Percentiles rank a stretch among this genome's conserved stretches.
phyloP scores from a whole-genome alignment of 2,329 filamentous ascomycete genomes.

The Knufia fluminis region DNA sequence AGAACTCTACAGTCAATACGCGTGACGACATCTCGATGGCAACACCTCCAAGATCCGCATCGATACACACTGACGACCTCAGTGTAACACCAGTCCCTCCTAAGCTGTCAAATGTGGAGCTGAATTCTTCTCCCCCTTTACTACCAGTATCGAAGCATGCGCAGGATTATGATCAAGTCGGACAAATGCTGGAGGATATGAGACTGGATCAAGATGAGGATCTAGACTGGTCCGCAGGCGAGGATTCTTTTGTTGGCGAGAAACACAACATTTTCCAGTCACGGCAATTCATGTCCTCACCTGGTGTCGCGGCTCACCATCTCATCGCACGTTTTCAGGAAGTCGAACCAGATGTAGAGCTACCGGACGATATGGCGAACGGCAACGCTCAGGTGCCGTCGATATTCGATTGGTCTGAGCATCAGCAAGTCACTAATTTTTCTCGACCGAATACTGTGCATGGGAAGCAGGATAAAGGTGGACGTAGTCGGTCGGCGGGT shows the following conservation, averaged over 20 bases:
- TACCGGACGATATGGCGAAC: neutral
- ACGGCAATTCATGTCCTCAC: neutral
- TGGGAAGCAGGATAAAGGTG: slow-evolving; percentile 50
- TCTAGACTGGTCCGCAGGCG: neutral
- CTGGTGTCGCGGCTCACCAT: neutral
- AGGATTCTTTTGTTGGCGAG: neutral
- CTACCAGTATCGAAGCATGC: slow-evolving; percentile 1
- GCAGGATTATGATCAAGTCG: slow-evolving; percentile 5
- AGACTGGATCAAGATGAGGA: slow-evolving; percentile 5
- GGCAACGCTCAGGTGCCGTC: slow-evolving; percentile 32
- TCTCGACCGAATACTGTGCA: slow-evolving; percentile 54
- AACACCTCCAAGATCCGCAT: slow-evolving; percentile 5
- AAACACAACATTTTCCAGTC: neutral
- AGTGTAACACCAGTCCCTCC: slow-evolving; percentile 6
- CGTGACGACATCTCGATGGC: neutral
- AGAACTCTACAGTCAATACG: neutral
- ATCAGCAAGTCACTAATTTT: slow-evolving; percentile 45
- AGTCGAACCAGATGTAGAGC: neutral
- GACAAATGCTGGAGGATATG: slow-evolving; percentile 9
- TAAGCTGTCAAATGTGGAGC: neutral
- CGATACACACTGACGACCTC: slow-evolving; percentile 4
- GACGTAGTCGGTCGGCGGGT: slow-evolving; percentile 46
- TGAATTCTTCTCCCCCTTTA: slow-evolving; percentile 14
- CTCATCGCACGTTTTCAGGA: slow-evolving; percentile 8
- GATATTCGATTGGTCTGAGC: slow-evolving; percentile 57